These are phyloP conservation scores for Erysimum cheiranthoides DNA, from an alignment of 345 rosid species.

Conservation along the genomic window DNA sequence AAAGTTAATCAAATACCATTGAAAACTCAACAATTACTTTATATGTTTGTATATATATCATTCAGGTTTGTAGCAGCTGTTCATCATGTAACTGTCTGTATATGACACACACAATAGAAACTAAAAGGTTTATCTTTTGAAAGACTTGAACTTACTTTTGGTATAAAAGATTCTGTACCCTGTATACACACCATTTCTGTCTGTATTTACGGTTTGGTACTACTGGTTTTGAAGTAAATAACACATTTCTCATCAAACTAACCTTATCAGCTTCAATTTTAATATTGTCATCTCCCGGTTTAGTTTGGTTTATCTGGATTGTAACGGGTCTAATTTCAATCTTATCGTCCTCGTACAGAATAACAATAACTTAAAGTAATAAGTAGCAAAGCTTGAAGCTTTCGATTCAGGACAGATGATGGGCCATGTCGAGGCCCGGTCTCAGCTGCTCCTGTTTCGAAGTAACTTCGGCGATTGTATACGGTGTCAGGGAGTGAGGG, in stretches of 20 bases:
- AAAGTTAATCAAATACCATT: slow-evolving; percentile 4
- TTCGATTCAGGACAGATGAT: slow-evolving; percentile 37
- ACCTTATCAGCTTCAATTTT: not conserved
- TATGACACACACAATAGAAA: not conserved
- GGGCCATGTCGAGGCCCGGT: slow-evolving; percentile 47
- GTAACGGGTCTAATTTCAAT: not conserved
- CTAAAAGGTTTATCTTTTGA: not conserved
- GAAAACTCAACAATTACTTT: not conserved
- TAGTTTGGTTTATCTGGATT: slow-evolving; percentile 1
- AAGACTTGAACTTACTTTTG: not conserved
- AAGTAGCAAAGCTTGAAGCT: slow-evolving; percentile 18
- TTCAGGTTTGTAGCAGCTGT: slow-evolving; percentile 29
- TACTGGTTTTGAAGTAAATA: not conserved
- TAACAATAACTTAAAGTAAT: not conserved
- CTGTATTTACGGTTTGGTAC: not conserved
- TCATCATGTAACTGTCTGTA: slow-evolving; percentile 24
- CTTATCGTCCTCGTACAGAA: slow-evolving; percentile 6
- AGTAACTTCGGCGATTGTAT: slow-evolving; percentile 17
- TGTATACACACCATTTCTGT: not conserved
- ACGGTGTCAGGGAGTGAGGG: slow-evolving; percentile 35
- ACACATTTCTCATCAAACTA: not conserved
- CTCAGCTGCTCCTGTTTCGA: slow-evolving; percentile 34
- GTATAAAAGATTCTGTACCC: no score
- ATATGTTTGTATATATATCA: slow-evolving; percentile 17
- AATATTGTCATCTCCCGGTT: not conserved